Evolutionary conservation across 1,284 basidiomycete species (phyloP).

Genomic region (Cutaneotrichosporon arboriforme): DNA sequence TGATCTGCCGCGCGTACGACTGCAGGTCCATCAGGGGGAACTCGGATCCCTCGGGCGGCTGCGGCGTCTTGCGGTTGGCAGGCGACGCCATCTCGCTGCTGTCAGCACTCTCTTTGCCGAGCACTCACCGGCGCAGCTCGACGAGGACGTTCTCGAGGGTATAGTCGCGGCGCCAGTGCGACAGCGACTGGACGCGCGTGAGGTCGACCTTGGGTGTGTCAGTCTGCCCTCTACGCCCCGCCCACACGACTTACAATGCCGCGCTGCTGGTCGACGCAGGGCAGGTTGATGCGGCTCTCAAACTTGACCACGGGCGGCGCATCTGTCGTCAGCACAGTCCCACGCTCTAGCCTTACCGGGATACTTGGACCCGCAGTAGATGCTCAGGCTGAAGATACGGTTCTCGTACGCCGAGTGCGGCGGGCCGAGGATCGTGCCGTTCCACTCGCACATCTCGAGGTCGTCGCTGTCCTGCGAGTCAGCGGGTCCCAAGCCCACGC

Average conservation of each 20-base stretch:
- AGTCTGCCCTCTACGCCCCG: background rate
- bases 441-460: constrained; percentile 96
- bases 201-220: constrained; percentile 58
- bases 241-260: constrained; percentile 57
- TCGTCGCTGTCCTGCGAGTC: constrained; percentile 66
- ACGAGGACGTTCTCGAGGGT: constrained; percentile 86
- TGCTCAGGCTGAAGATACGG: constrained; percentile 93
- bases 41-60: constrained; percentile 79
- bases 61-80: constrained; percentile 86
- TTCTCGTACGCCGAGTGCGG: constrained; percentile 98
- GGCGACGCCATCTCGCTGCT: constrained; percentile 87
- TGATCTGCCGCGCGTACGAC: constrained; percentile 37
- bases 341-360: constrained; percentile 60
- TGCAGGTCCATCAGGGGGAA: constrained; percentile 44
- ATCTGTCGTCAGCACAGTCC: constrained; percentile 21
- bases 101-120: background rate
- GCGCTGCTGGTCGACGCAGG: constrained; percentile 68
- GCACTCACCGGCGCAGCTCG: constrained; percentile 73
- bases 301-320: constrained; percentile 55
- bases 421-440: constrained; percentile 96
- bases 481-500: background rate
- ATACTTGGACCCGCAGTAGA: constrained; percentile 75
- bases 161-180: constrained; percentile 65
- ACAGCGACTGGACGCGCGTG: constrained; percentile 62
- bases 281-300: constrained; percentile 87